A percentile compares a stretch with the other conserved stretches of the same genome.
Conservation (phyloP, 148 eudicot species). For the Fallopia convolvulus region DNA sequence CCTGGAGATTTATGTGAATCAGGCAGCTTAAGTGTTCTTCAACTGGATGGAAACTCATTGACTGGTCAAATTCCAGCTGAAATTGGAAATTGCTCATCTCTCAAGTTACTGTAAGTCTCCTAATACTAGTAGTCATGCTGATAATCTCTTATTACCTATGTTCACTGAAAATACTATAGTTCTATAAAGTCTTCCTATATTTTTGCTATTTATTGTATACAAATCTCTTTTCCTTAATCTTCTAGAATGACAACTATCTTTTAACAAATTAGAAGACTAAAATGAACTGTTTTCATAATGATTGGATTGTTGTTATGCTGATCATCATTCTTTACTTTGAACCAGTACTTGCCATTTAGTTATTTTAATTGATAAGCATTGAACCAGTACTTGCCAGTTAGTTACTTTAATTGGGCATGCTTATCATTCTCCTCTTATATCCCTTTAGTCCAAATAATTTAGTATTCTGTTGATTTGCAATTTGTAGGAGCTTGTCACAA, state of each 20-base stretch:
- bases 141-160: too few species aligned
- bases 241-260: too few species aligned
- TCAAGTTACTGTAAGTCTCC: conserved; percentile 67
- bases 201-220: too few species aligned
- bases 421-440: not conserved
- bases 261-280: too few species aligned
- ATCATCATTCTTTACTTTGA: not conserved
- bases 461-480: not conserved
- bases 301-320: not conserved
- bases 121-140: not conserved
- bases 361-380: too few species aligned
- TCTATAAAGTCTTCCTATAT: too few species aligned
- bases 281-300: too few species aligned
- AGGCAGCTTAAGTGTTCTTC: conserved; percentile 64
- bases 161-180: too few species aligned
- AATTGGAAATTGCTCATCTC: conserved; percentile 83
- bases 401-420: too few species aligned
- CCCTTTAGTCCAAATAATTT: not conserved
- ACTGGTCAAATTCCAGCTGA: conserved; percentile 66
- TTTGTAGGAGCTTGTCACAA: conserved; percentile 79
- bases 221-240: too few species aligned
- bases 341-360: too few species aligned
- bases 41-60: conserved; percentile 77
- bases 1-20: conserved; percentile 79
- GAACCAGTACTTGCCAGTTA: too few species aligned